Evolutionary conservation across 345 rosid genomes (phyloP).

Genomic region (Firmiana major): DNA sequence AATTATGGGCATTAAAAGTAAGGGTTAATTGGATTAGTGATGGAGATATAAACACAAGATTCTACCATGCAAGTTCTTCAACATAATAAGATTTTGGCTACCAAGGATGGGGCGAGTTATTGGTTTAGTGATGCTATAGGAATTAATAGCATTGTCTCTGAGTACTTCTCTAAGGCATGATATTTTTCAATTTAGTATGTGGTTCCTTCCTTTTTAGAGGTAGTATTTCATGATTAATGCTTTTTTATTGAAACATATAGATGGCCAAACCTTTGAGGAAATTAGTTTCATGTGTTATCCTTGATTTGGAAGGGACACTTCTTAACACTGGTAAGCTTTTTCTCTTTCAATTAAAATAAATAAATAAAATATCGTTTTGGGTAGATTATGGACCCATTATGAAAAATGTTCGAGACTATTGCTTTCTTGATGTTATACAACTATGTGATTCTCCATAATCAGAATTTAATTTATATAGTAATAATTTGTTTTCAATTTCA

Average conservation of each 20-base stretch:
- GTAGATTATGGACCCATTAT: background rate
- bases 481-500: background rate
- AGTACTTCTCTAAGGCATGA: too few relatives aligned
- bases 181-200: background rate
- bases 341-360: background rate
- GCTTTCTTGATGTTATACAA: background rate
- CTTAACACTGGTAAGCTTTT: conserved; percentile 46
- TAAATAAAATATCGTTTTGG: background rate
- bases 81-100: too few relatives aligned
- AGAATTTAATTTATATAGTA: background rate
- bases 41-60: too few relatives aligned
- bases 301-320: conserved; percentile 82
- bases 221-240: background rate
- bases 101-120: too few relatives aligned
- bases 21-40: too few relatives aligned
- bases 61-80: too few relatives aligned
- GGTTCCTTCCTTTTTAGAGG: background rate
- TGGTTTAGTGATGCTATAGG: too few relatives aligned
- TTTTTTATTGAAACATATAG: conserved; percentile 22
- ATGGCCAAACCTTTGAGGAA: conserved; percentile 39
- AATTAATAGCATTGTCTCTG: too few relatives aligned
- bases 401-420: background rate
- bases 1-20: too few relatives aligned
- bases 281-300: conserved; percentile 50
- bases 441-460: background rate